Evolutionary conservation across 2,329 filamentous ascomycete genomes (phyloP).

Genomic region (Ophiosphaerella herpotricha): DNA sequence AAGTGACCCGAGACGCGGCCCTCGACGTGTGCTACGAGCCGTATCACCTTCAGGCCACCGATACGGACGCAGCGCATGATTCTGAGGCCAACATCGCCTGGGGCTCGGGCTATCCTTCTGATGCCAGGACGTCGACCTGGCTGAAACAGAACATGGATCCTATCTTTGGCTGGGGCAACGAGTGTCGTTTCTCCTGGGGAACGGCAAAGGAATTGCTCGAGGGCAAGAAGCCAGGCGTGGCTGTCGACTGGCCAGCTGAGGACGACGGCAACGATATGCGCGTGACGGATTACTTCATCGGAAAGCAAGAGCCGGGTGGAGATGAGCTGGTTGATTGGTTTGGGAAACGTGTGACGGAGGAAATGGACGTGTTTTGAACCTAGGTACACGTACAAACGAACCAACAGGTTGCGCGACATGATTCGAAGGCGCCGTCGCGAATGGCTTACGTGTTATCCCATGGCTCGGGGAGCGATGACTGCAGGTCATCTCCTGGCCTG

Average conservation of each 20-base stretch:
- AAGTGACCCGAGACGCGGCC: slow-evolving; percentile 90
- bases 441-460: too few relatives aligned
- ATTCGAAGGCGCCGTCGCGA: too few relatives aligned
- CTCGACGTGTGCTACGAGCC: slow-evolving; percentile 76
- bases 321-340: slow-evolving; percentile 83
- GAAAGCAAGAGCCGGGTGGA: slow-evolving; percentile 51
- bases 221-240: slow-evolving; percentile 67
- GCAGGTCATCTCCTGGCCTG: too few relatives aligned
- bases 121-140: slow-evolving; percentile 80
- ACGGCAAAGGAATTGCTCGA: slow-evolving; percentile 94
- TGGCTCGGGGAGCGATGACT: too few relatives aligned
- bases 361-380: slow-evolving; percentile 71
- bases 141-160: slow-evolving; percentile 86
- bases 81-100: slow-evolving; percentile 59
- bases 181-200: slow-evolving; percentile 94
- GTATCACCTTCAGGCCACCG: slow-evolving; percentile 41
- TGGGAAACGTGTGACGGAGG: slow-evolving; percentile 70
- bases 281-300: slow-evolving; percentile 76
- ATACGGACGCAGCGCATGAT: slow-evolving; percentile 32
- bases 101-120: slow-evolving; percentile 94
- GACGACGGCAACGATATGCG: slow-evolving; percentile 68
- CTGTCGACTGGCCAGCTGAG: slow-evolving; percentile 85
- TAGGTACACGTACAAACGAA: not conserved
- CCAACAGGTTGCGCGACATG: not conserved
- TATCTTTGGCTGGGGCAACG: slow-evolving; percentile 91